Evolutionary conservation across 2,329 filamentous ascomycete species (phyloP).

Genomic region (Byssochlamys sp.): DNA sequence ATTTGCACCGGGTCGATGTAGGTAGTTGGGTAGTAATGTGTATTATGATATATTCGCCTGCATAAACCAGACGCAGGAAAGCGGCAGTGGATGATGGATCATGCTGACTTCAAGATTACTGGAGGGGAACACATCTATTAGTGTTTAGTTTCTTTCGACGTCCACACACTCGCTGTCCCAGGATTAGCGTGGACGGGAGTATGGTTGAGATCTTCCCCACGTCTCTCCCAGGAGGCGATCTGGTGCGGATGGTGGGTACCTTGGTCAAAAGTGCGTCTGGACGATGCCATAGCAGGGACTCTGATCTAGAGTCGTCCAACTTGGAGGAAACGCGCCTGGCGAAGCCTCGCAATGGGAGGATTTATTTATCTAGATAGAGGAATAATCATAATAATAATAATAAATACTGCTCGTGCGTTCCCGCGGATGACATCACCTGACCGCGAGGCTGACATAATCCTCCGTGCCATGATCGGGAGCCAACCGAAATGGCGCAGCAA

Average conservation of each 20-base stretch:
- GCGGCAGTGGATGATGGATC: background rate
- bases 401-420: background rate
- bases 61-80: background rate
- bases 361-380: background rate
- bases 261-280: background rate
- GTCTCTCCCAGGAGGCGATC: too few relatives aligned
- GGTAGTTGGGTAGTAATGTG: too few relatives aligned
- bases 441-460: background rate
- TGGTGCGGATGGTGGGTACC: too few relatives aligned
- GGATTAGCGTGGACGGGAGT: background rate
- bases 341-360: background rate
- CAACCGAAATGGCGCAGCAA: constrained; percentile 2
- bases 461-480: background rate
- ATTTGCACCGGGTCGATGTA: too few relatives aligned
- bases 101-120: background rate
- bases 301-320: too few relatives aligned
- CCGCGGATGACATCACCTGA: constrained; percentile 25
- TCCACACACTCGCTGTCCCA: background rate
- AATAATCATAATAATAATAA: too few relatives aligned
- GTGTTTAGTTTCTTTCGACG: background rate
- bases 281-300: too few relatives aligned
- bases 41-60: too few relatives aligned
- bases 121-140: background rate
- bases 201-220: too few relatives aligned
- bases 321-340: background rate